phyloP scores from a whole-genome alignment of 2,329 filamentous ascomycete genomes.

The Cladosporium colombiae region DNA sequence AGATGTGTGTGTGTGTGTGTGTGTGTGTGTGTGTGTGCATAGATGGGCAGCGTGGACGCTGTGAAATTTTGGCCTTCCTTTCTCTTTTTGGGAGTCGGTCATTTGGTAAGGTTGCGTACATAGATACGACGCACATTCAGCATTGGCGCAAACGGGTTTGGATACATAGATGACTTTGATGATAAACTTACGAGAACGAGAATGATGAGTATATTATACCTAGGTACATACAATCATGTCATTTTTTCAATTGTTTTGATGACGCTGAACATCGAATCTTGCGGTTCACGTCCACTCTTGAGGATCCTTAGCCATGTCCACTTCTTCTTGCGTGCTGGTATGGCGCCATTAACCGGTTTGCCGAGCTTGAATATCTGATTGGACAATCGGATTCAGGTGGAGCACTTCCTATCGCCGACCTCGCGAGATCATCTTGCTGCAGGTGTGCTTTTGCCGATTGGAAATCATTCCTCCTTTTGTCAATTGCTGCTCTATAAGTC shows the following conservation, averaged over 20 bases:
- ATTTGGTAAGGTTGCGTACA: neutral
- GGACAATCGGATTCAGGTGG: neutral
- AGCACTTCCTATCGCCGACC: conserved; percentile 2
- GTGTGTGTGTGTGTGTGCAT: neutral
- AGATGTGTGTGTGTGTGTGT: neutral
- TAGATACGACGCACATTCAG: neutral
- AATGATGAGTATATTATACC: neutral
- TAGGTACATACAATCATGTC: neutral
- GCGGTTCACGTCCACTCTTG: neutral
- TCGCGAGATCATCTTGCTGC: neutral
- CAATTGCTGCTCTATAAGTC: neutral
- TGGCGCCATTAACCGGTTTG: neutral
- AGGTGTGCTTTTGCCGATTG: neutral
- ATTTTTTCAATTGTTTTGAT: neutral
- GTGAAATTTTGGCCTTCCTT: neutral
- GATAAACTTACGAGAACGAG: neutral
- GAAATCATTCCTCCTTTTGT: neutral
- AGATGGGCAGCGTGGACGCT: neutral
- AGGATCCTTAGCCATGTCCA: neutral
- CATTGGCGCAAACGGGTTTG: neutral
- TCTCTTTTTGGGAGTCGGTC: neutral
- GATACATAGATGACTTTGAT: neutral
- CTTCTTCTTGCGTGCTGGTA: neutral
- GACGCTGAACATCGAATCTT: neutral
- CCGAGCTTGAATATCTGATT: neutral